These are phyloP conservation scores for Withania somnifera DNA, from an alignment of 305 asterid genomes.

Conservation along the genomic window DNA sequence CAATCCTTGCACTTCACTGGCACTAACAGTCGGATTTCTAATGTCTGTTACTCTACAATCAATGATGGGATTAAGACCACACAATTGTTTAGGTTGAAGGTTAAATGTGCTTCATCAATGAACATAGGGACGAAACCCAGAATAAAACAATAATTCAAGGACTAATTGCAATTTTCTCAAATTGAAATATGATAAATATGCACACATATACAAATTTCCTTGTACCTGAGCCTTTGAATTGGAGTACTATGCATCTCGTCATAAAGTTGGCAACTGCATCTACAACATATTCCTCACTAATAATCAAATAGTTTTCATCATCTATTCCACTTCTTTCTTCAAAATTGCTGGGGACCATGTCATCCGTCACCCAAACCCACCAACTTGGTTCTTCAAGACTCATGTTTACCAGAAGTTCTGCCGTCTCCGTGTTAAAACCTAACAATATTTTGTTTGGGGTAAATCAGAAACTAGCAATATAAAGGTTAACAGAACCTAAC, in stretches of 20 bases:
- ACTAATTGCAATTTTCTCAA: background rate
- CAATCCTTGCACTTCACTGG: background rate
- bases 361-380: constrained; percentile 95
- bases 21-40: background rate
- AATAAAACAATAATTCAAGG: background rate
- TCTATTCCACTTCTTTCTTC: constrained; percentile 79
- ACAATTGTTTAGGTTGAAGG: background rate
- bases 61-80: background rate
- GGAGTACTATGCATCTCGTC: constrained; percentile 74
- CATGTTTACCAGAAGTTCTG: constrained; percentile 44
- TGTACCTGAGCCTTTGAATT: constrained; percentile 51
- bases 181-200: background rate
- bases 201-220: background rate
- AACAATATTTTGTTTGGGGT: background rate
- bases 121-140: background rate
- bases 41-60: background rate
- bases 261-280: constrained; percentile 86
- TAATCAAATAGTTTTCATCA: constrained; percentile 59
- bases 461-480: background rate
- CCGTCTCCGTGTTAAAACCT: constrained; percentile 32
- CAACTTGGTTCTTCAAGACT: constrained; percentile 75
- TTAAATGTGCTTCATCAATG: background rate
- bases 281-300: constrained; percentile 68
- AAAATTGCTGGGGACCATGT: constrained; percentile 33
- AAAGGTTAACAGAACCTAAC: background rate